These are phyloP conservation scores for Vigna nakashimae DNA, from an alignment of 306 rosid species.

Conservation along the genomic window DNA sequence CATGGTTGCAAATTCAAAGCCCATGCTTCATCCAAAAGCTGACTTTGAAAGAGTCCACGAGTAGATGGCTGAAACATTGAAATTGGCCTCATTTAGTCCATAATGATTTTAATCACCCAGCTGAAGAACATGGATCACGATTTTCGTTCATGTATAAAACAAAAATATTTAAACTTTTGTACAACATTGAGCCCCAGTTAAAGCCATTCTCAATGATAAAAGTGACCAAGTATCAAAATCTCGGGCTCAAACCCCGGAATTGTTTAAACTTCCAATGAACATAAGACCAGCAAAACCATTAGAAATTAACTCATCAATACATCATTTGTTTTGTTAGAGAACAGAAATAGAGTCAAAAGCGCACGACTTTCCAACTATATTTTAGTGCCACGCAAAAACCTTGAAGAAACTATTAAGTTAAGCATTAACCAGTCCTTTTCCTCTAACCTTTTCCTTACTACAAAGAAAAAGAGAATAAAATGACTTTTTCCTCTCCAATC, in stretches of 20 bases:
- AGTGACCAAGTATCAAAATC: conserved; percentile 7
- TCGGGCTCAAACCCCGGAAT: background rate
- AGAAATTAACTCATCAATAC: conserved; percentile 30
- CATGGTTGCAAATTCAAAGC: conserved; percentile 46
- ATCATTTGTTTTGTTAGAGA: conserved; percentile 24
- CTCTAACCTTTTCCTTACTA: conserved; percentile 35
- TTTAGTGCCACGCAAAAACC: conserved; percentile 38
- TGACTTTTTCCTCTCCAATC: conserved; percentile 52
- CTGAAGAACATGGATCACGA: conserved; percentile 20
- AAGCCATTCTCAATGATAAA: background rate
- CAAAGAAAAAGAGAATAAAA: conserved; percentile 46
- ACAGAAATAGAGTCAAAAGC: conserved; percentile 37
- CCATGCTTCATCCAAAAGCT: conserved; percentile 43
- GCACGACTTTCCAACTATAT: conserved; percentile 27
- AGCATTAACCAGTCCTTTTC: conserved; percentile 46
- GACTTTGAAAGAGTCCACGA: conserved; percentile 34
- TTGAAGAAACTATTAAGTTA: conserved; percentile 35
- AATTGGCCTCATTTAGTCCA: conserved; percentile 37
- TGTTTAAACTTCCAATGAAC: conserved; percentile 38
- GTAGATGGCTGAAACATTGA: conserved; percentile 46
- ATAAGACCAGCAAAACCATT: conserved; percentile 33
- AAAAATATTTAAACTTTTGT: conserved; percentile 8
- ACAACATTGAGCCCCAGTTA: background rate
- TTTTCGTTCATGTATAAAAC: background rate
- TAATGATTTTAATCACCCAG: conserved; percentile 25